These are phyloP conservation scores for Paxillus rubicundulus DNA, from an alignment of 768 basidiomycete genomes.

Conservation along the genomic window DNA sequence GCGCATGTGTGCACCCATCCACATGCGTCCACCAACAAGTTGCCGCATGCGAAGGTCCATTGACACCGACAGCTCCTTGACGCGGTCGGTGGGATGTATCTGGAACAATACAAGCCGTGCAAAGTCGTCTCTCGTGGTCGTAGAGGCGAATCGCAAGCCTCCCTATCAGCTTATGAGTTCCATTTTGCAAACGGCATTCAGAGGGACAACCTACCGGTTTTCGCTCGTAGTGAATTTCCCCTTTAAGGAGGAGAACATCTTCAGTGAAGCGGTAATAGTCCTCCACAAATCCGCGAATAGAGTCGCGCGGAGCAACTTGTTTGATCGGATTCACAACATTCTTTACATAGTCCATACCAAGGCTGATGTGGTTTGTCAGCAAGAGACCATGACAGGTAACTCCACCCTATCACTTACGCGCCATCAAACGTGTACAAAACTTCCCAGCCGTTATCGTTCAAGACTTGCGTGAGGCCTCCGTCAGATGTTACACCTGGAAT, in stretches of 20 bases:
- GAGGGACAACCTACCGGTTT: slow-evolving; percentile 34
- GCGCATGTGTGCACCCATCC: slow-evolving; percentile 45
- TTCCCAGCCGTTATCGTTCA: slow-evolving; percentile 36
- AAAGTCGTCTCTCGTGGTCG: slow-evolving; percentile 30
- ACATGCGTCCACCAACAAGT: slow-evolving; percentile 31
- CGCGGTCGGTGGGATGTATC: slow-evolving; percentile 26
- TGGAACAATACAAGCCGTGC: slow-evolving; percentile 32
- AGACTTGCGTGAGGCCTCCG: slow-evolving; percentile 25
- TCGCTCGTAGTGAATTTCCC: slow-evolving; percentile 39
- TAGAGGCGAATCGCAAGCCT: slow-evolving; percentile 33
- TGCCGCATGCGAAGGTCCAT: slow-evolving; percentile 35
- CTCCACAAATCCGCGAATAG: slow-evolving; percentile 40
- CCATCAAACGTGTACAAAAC: slow-evolving; percentile 39
- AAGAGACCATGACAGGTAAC: not conserved
- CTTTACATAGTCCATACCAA: slow-evolving; percentile 44
- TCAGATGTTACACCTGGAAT: slow-evolving; percentile 21
- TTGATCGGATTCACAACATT: slow-evolving; percentile 38
- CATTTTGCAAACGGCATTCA: not conserved
- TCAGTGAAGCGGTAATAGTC: slow-evolving; percentile 35
- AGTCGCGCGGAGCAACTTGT: slow-evolving; percentile 35
- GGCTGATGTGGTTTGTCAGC: slow-evolving; percentile 24
- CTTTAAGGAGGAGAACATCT: slow-evolving; percentile 40
- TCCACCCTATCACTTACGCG: slow-evolving; percentile 28
- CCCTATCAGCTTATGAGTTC: slow-evolving; percentile 24
- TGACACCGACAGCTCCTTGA: slow-evolving; percentile 27